A percentile compares a stretch with the other conserved stretches of the same genome.
phyloP scores from a whole-genome alignment of 2,329 filamentous ascomycete species.

The Bipolaris cookei region DNA sequence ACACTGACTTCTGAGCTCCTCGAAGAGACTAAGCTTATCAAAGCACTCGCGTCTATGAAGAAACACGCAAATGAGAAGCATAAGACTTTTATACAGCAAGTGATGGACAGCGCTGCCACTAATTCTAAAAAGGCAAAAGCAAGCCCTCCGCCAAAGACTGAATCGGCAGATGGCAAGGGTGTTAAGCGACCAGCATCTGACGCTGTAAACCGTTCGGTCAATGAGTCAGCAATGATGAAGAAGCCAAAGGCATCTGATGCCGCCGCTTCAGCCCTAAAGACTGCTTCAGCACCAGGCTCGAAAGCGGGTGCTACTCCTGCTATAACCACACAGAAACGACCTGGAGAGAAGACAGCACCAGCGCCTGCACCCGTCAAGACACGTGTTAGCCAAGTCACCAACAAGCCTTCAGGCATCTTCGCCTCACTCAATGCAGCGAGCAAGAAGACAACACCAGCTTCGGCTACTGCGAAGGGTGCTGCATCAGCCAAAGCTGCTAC shows the following conservation, averaged over 20 bases:
- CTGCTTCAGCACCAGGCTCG: slow-evolving; percentile 8
- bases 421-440: slow-evolving; percentile 54
- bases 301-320: slow-evolving; percentile 19
- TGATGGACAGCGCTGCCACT: slow-evolving; percentile 56
- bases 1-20: slow-evolving; percentile 66
- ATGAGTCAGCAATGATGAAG: slow-evolving; percentile 33
- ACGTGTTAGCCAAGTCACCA: slow-evolving; percentile 47
- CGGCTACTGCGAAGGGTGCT: slow-evolving; percentile 30
- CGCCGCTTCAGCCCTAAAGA: slow-evolving; percentile 28
- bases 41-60: slow-evolving; percentile 67
- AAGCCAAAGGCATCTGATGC: slow-evolving; percentile 40
- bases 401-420: slow-evolving; percentile 56
- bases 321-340: slow-evolving; percentile 33
- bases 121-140: slow-evolving; percentile 48
- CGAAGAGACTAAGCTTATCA: slow-evolving; percentile 70
- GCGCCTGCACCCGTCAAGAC: slow-evolving; percentile 38
- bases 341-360: slow-evolving; percentile 35
- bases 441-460: slow-evolving; percentile 50
- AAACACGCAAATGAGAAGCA: slow-evolving; percentile 70
- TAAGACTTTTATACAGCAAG: slow-evolving; percentile 66
- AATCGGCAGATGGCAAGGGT: slow-evolving; percentile 36
- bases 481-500: slow-evolving; percentile 36
- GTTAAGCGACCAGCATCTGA: slow-evolving; percentile 41
- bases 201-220: slow-evolving; percentile 21
- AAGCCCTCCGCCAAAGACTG: slow-evolving; percentile 35